Percentiles rank a stretch among this genome's conserved stretches.
Conservation (phyloP, 495 filamentous ascomycete species). For the Aspergillus haitiensis region DNA sequence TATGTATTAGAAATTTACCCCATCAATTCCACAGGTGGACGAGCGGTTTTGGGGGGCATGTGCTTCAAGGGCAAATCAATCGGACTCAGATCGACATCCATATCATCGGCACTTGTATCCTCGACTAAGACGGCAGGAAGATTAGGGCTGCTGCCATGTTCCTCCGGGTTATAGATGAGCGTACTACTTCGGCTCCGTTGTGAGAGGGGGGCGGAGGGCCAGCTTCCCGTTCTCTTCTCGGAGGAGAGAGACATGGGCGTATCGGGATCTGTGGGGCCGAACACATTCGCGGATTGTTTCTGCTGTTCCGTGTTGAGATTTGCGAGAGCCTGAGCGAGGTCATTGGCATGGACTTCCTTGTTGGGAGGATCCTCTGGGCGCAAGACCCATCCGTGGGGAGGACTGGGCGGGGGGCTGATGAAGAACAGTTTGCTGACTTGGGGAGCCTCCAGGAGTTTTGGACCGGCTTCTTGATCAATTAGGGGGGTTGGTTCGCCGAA, state of each 20-base stretch:
- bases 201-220: constrained; percentile 32
- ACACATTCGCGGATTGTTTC: constrained; percentile 10
- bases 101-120: constrained; percentile 67
- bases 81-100: constrained; percentile 44
- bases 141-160: constrained; percentile 72
- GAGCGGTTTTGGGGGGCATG: constrained; percentile 70
- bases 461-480: constrained; percentile 53
- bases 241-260: constrained; percentile 41
- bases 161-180: constrained; percentile 72
- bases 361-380: constrained; percentile 89
- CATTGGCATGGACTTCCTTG: constrained; percentile 87
- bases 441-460: constrained; percentile 72
- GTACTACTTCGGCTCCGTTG: constrained; percentile 62
- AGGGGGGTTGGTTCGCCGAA: constrained; percentile 78
- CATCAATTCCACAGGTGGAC: constrained; percentile 94
- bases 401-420: constrained; percentile 88
- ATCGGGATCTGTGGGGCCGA: constrained; percentile 28
- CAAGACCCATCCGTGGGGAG: constrained; percentile 92
- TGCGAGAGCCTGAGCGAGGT: constrained; percentile 77
- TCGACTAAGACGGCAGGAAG: constrained; percentile 89
- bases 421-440: constrained; percentile 92
- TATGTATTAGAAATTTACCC: constrained; percentile 27
- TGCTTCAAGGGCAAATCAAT: constrained; percentile 50
- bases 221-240: constrained; percentile 42
- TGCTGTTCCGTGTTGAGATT: constrained; percentile 55